Conservation (phyloP, 345 rosid species). For the Populus alba region DNA sequence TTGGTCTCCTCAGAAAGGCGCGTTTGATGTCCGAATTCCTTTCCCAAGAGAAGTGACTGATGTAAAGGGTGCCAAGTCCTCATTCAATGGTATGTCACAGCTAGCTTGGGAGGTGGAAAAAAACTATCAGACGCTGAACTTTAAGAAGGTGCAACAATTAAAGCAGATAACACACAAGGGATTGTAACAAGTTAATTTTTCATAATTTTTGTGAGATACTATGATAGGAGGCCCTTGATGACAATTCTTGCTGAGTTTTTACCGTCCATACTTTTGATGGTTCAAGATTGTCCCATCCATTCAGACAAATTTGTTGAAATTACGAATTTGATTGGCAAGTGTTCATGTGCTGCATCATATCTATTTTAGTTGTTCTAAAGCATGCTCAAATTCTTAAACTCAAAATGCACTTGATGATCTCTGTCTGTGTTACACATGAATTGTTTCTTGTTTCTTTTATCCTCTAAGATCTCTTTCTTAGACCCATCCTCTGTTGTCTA, state of each 20-base stretch:
- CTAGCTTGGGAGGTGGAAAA: constrained; percentile 95
- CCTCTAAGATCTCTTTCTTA: background rate
- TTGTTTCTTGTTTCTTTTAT: background rate
- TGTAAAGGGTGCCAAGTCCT: constrained; percentile 85
- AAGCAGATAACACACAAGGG: constrained; percentile 44
- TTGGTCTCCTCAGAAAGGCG: constrained; percentile 46
- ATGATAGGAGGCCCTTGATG: background rate
- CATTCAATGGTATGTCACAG: constrained; percentile 90
- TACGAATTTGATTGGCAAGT: too few relatives aligned
- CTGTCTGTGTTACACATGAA: background rate
- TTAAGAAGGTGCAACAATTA: constrained; percentile 62
- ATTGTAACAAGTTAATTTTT: constrained; percentile 11
- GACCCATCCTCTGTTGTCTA: too few relatives aligned
- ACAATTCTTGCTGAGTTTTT: background rate
- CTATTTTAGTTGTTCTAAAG: background rate
- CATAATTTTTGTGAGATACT: background rate
- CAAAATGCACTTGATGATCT: background rate
- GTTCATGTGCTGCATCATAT: background rate
- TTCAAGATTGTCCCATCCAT: background rate
- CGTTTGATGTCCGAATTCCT: constrained; percentile 74
- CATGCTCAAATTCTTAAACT: too few relatives aligned
- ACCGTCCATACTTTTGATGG: background rate
- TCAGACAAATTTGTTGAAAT: background rate
- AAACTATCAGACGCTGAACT: constrained; percentile 46
- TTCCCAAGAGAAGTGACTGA: constrained; percentile 82